phyloP scores from a whole-genome alignment of 2,329 filamentous ascomycete species.

The Ophiostoma piceae region DNA sequence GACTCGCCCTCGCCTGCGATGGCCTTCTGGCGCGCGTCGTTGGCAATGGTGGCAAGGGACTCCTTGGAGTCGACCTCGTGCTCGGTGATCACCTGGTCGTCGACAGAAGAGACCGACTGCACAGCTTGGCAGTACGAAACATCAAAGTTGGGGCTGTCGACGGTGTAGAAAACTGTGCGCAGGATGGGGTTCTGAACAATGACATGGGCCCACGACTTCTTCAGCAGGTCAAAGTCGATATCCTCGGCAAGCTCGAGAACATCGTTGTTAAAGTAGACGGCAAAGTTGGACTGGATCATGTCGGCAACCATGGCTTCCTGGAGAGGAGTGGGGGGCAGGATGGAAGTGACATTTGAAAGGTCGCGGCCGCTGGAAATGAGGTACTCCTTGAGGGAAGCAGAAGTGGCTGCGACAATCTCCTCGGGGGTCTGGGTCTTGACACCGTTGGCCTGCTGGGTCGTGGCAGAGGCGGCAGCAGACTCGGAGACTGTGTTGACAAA shows the following conservation, averaged over 20 bases:
- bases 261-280: conserved; percentile 81
- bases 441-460: background rate
- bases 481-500: conserved; percentile 43
- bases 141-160: conserved; percentile 56
- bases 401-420: background rate
- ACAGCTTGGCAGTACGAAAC: conserved; percentile 49
- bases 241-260: conserved; percentile 55
- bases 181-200: conserved; percentile 62
- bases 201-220: conserved; percentile 57
- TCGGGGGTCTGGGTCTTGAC: background rate
- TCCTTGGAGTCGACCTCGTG: conserved; percentile 31
- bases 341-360: conserved; percentile 45
- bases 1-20: conserved; percentile 34
- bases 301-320: conserved; percentile 83
- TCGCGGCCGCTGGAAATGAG: conserved; percentile 35
- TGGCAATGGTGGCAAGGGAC: conserved; percentile 37
- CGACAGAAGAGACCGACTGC: conserved; percentile 14
- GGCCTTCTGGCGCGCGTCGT: conserved; percentile 38
- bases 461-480: background rate
- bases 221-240: conserved; percentile 53
- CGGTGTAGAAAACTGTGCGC: conserved; percentile 64
- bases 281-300: conserved; percentile 69
- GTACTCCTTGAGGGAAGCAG: conserved; percentile 36
- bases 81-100: conserved; percentile 27
- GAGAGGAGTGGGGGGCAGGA: conserved; percentile 72